Conservation (phyloP, 2,329 filamentous ascomycete species). For the Dactylellina leptospora region DNA sequence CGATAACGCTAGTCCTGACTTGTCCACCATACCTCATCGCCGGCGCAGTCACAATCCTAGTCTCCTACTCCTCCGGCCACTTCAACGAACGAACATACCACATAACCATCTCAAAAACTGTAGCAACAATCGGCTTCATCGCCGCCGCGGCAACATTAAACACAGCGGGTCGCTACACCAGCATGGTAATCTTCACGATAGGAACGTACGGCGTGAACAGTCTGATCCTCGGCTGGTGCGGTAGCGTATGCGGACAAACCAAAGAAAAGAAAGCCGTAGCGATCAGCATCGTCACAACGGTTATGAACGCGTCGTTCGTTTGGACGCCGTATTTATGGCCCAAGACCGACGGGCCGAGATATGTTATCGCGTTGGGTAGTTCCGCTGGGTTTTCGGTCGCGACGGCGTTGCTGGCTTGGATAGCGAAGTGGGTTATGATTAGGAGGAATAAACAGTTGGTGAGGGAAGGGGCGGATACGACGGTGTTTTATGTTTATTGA, state of each 20-base stretch:
- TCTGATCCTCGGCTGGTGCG: constrained; percentile 64
- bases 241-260: constrained; percentile 63
- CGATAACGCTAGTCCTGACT: constrained; percentile 66
- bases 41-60: constrained; percentile 63
- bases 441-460: constrained; percentile 62
- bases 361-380: constrained; percentile 63
- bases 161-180: constrained; percentile 61
- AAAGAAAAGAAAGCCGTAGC: constrained; percentile 65
- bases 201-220: constrained; percentile 62
- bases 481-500: constrained; percentile 41
- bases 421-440: constrained; percentile 61
- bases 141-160: constrained; percentile 61
- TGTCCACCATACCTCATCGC: constrained; percentile 67
- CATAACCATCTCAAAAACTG: constrained; percentile 62
- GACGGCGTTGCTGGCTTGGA: constrained; percentile 63
- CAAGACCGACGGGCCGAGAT: constrained; percentile 62
- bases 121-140: constrained; percentile 63
- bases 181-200: constrained; percentile 62
- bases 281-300: constrained; percentile 65
- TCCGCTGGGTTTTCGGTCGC: constrained; percentile 62
- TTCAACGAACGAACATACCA: constrained; percentile 66
- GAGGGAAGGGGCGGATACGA: constrained; percentile 37
- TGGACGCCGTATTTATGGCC: constrained; percentile 67
- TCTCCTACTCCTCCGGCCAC: constrained; percentile 65
- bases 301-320: constrained; percentile 64